Base-by-base conservation (phyloP, 1,284 basidiomycete species). In the Ceratobasidium sp. region DNA sequence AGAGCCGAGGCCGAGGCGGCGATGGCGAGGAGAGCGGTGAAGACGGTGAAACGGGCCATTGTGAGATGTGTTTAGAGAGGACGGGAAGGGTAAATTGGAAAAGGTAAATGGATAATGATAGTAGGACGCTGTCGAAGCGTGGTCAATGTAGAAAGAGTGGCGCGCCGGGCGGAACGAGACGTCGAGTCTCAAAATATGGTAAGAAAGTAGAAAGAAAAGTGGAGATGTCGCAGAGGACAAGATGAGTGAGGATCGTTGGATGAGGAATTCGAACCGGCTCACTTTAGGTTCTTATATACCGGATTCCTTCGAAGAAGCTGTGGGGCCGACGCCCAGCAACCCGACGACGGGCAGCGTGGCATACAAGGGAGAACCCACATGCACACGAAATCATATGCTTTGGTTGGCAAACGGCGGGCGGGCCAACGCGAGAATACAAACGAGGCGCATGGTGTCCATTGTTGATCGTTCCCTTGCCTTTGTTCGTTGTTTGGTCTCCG, bases 11-110 rank as follows among this genome's bases (percentile, higher is more conserved):
- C 76, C 59, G 80, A 74, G 35, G 35, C 35, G 11, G 11, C 35
- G 77, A 82, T 76, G 76, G 80, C 78, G 74, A 81, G 77, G 63
- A 81, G 74, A 46, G 80, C 76, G 72, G 80, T 78, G 74, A 81
- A 76, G 58, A 80, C 70, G 55, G 72, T 67, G 50, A 77, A 73
- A 59, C 77, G 76, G 54, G 78, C 76, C 78, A 79, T 79, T 18
- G 28, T 13, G n/a, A 58, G 73, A 64, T 35, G n/a, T 16, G 26
- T 44, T 32, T 44, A 26, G 23, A 69, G 14, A 38, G n/a, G 9
- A 41, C 11, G 1, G 23, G 43, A 44, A 2, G 52, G 18, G 11
- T 38, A 4, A 11, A 38, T 5, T 38, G 35, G 35, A 11, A 5
- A 38, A 38, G 11, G 35, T 11, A 57, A 69, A 46, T 26, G 21